phyloP scores from a whole-genome alignment of 257 asterid species.

The Nicotiana undulata region DNA sequence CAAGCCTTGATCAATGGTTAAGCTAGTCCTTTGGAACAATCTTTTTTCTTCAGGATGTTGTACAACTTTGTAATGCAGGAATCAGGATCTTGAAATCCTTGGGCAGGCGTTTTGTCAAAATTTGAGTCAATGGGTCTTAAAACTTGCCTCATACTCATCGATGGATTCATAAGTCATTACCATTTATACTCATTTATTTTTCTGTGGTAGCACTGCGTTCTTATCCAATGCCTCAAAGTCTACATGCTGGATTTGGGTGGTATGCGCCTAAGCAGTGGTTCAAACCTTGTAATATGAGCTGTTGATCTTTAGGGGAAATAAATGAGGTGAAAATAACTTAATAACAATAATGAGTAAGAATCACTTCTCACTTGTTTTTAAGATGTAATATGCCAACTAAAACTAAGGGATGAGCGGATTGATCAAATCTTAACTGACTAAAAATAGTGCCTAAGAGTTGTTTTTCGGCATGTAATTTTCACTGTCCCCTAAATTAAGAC shows the following conservation, averaged over 20 bases:
- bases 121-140: no score
- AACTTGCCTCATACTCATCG: no score
- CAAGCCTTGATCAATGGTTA: background rate
- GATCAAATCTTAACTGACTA: background rate
- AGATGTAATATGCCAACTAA: background rate
- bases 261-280: background rate
- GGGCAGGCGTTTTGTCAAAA: no score
- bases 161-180: background rate
- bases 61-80: no score
- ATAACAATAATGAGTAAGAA: background rate
- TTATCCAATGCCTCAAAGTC: background rate
- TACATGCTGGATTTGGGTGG: background rate
- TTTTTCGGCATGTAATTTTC: background rate
- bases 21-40: background rate
- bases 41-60: no score
- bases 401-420: background rate
- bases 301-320: background rate
- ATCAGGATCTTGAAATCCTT: no score
- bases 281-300: background rate
- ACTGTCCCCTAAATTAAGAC: background rate
- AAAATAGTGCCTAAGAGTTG: background rate
- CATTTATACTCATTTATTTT: background rate
- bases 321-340: background rate
- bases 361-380: background rate
- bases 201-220: background rate